Base-by-base conservation (phyloP, 2,329 filamentous ascomycete species). In the Claviceps quebecensis region DNA sequence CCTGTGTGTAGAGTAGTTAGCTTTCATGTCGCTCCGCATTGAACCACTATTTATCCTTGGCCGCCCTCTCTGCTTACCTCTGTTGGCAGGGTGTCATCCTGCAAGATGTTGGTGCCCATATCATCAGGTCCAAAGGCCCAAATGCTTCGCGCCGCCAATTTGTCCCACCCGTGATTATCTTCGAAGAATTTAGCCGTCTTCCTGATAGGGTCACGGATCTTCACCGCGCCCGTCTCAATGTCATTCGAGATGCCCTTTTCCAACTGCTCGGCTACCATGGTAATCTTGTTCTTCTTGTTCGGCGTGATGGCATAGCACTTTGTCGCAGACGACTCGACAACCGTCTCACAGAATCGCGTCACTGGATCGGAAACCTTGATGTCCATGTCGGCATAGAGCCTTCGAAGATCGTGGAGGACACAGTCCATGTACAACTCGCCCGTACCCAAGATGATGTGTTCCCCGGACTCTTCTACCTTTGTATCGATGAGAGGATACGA, bases 371-470 rank as follows among this genome's bases (percentile, higher is more conserved):
- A 98, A 47, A 98, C 88, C 70, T 97, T 97, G 70, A 98, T 86
- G 66, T 98, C 93, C 93, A 98, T 98, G 61, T 97, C 91, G 14
- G 93, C 90, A 64, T 96, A 98, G n/a, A 97, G 69, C 41, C 83
- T 80, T 50, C 93, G 85, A 46, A 98, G 76, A 64, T 98, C 93
- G 66, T 98, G 93, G 45, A 98, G 76, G 3, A 98, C 91, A 61
- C 93, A 98, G 66, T 98, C 93, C 90, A 98, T 97, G 72, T 98
- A 98, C n/a, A 98, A 75, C 67, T 98, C 93, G 54, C 93, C 93
- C 0, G 93, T 98, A 23, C 93, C 93, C 4, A 98, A 78, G 46
- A 98, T 77, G 57, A 98, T 84, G 64, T 98, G 93, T 68, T 98
- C 93, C 48, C 93, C 93, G 1, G 89, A 96, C 69, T 98, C 93